Base-by-base conservation (phyloP, 2,329 filamentous ascomycete genomes). In the Fusarium sororula region DNA sequence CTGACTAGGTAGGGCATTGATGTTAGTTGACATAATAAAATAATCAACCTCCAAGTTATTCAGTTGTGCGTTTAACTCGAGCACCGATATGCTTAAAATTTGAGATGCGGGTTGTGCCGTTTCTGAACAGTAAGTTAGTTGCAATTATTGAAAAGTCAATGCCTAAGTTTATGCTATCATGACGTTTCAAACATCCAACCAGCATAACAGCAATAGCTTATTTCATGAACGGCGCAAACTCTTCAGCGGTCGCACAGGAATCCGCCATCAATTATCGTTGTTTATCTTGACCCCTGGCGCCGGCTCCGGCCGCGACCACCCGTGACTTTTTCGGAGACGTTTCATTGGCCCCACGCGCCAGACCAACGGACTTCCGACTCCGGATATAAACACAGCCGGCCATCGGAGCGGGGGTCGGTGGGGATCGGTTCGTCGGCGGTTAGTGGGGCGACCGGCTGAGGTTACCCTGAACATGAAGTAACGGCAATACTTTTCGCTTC, bases 331-430 rank as follows among this genome's bases (percentile, higher is more conserved):
- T 59, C 63, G 54, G 64, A 45, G 37, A 22, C 30, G 41, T 60
- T 66, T 70, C 24, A 67, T 63, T 75, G 65, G 68, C 65, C 59
- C 66, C 65, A 54, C 50, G 32, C 20, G 15, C 26, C 15, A 60
- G 42, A 35, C 7, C 18, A 35, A 54, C 58, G 63, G 69, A 60
- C 58, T 48, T 73, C 70, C 70, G 65, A 55, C 70, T 54, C 70
- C 72, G 62, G 63, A 17, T 37, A 51, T 50, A 44, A 55, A 32
- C 22, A 20, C 12, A 56, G 54, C 75, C 75, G 75, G 75, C 70
- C 65, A 68, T 77, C 75, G 75, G 75, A 73, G 75, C 62, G 75
- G 66, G 68, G 60, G 18, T 50, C 39, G 13, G 30, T 30, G 45
- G 44, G 9, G 44, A 30, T 53, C 65, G 56, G 66, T 24, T 63